Conservation (phyloP, 352 stramenopile species). For the Globisporangium irregulare region DNA sequence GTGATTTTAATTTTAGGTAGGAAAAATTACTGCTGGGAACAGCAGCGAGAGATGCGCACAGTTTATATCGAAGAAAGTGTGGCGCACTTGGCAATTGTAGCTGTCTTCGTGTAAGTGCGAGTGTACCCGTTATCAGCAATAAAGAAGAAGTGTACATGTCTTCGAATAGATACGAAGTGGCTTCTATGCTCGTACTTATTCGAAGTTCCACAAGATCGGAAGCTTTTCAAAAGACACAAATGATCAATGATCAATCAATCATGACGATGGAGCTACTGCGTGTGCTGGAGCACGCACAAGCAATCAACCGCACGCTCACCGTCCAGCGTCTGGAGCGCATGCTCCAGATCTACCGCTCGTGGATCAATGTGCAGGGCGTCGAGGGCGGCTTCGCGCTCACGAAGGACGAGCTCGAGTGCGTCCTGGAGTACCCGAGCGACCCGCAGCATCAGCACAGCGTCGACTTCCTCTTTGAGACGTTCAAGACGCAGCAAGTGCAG, state of each 20-base stretch:
- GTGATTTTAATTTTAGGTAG: neutral
- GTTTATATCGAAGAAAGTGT: slow-evolving; percentile 11
- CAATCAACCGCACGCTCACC: slow-evolving; percentile 41
- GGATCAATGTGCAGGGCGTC: slow-evolving; percentile 44
- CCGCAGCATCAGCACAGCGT: slow-evolving; percentile 19
- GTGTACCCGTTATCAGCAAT: slow-evolving; percentile 11
- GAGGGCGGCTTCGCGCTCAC: slow-evolving; percentile 65
- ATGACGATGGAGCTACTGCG: slow-evolving; percentile 6
- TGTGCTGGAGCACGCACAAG: slow-evolving; percentile 34
- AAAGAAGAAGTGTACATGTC: neutral
- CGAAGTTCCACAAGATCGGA: neutral
- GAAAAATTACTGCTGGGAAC: neutral
- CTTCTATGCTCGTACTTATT: neutral
- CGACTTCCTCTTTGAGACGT: slow-evolving; percentile 52
- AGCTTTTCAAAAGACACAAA: neutral
- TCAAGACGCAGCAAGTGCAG: slow-evolving; percentile 16
- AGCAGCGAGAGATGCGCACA: slow-evolving; percentile 2
- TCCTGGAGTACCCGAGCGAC: slow-evolving; percentile 47
- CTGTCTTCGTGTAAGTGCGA: slow-evolving; percentile 7
- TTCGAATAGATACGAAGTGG: neutral
- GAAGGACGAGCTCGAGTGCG: slow-evolving; percentile 54
- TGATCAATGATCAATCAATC: neutral
- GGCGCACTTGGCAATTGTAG: slow-evolving; percentile 1
- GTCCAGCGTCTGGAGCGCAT: slow-evolving; percentile 56
- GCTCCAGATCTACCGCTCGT: slow-evolving; percentile 50